Evolutionary conservation across 2,329 filamentous ascomycete species (phyloP), one percentile per base, ranked within the genome.

Genomic region (Ceratocystis papillata): DNA sequence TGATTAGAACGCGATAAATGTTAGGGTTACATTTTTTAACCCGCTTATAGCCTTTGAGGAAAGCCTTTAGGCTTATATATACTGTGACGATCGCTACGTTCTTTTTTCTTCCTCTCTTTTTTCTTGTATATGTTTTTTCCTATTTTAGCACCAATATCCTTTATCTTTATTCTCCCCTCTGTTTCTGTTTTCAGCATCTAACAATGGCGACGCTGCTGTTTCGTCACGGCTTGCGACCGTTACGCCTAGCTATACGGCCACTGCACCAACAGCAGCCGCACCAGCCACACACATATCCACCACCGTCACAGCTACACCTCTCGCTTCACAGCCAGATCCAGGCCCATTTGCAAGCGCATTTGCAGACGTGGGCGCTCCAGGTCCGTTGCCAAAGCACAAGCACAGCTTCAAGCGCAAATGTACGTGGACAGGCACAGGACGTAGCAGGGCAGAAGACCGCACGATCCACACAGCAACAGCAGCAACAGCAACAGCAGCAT

Each of bases 201-300:
- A 48, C 44, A 12, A 63, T 63, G 61, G 61, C 61, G 44, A 48
- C 61, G 15, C 30, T 63, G n/a, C 61, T 63, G 22, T 30, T 63
- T 20, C 61, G 61, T 45, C 61, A 63, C 41, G 37, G 44, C 17
- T n/a, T 63, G 5, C 61, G 61, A 28, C 61, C 61, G n/a, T 33
- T 63, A 22, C 44, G 61, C 1, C 44, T 63, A n/a, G 25, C 61
- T n/a, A 48, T 30, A 25, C 8, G 44, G 6, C 46, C 46, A 48
- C 55, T 59, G 3, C 37, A 41, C 37, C 37, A 41, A 41, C 37
- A 41, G 37, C 61, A 63, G 44, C 37, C 25, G 41, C 61, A 48
- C 22, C 61, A 63, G 41, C 61, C 44, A 50, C 61, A 62, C 28
- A n/a, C 55, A 33, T 59, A 37, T 8, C 55, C 55, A 25, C 55